These are phyloP conservation scores for Gossypium trilobum DNA, from an alignment of 441 rosid species.

Conservation along the genomic window DNA sequence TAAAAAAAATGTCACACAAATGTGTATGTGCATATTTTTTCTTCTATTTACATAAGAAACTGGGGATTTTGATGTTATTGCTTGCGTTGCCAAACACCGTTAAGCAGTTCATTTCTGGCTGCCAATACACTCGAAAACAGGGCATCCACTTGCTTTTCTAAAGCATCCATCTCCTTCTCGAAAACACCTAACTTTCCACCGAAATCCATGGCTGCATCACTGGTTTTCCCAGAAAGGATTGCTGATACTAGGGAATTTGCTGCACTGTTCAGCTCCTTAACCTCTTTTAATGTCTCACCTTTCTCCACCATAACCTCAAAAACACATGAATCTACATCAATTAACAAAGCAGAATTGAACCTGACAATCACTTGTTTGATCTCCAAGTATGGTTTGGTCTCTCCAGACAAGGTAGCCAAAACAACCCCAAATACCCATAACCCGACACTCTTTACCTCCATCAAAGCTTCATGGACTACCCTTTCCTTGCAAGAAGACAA, in stretches of 20 bases:
- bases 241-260: constrained; percentile 31
- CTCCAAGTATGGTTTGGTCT: constrained; percentile 14
- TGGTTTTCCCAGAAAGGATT: constrained; percentile 16
- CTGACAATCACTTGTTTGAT: neutral
- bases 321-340: constrained; percentile 26
- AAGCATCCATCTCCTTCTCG: constrained; percentile 32
- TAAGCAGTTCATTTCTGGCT: constrained; percentile 43
- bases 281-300: constrained; percentile 20
- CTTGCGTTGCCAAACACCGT: constrained; percentile 25
- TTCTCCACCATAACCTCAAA: constrained; percentile 18
- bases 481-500: constrained; percentile 27
- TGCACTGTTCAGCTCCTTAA: constrained; percentile 24
- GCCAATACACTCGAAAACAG: constrained; percentile 40
- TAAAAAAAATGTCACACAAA: neutral
- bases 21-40: neutral
- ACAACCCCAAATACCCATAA: constrained; percentile 38
- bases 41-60: neutral
- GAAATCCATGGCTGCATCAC: constrained; percentile 33
- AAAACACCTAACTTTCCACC: constrained; percentile 27
- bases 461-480: constrained; percentile 11
- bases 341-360: constrained; percentile 21
- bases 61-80: constrained; percentile 3
- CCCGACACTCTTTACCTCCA: constrained; percentile 34
- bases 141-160: constrained; percentile 32
- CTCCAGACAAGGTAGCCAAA: constrained; percentile 37